phyloP scores from a whole-genome alignment of 2,329 filamentous ascomycete species.

The Ploettnerulaceae sp. region DNA sequence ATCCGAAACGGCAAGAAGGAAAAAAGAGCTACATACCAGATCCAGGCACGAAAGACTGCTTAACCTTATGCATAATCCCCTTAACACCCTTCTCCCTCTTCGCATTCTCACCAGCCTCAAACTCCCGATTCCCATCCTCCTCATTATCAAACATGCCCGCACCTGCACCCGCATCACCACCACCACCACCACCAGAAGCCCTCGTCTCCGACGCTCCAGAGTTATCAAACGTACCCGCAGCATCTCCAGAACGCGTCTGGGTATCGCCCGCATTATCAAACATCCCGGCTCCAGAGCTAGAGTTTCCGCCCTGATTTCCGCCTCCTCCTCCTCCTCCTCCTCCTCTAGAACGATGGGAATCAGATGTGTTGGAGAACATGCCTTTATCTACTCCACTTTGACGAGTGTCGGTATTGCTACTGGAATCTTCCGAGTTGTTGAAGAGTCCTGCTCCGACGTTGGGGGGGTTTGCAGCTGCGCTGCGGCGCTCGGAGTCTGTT shows the following conservation, averaged over 20 bases:
- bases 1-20: no score
- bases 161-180: no score
- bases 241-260: not conserved
- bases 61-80: not conserved
- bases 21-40: not conserved
- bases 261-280: not conserved
- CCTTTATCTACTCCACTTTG: not conserved
- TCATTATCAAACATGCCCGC: constrained; percentile 3
- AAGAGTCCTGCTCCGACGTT: constrained; percentile 1
- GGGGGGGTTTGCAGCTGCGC: not conserved
- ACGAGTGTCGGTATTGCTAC: not conserved
- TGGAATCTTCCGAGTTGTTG: not conserved
- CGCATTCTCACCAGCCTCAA: not conserved
- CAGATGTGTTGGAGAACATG: constrained; percentile 4
- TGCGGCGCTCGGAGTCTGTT: not conserved
- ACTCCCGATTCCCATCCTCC: not conserved
- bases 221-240: constrained; percentile 1
- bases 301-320: not conserved
- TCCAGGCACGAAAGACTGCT: not conserved
- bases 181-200: not conserved
- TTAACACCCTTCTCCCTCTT: constrained; percentile 1
- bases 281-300: not conserved
- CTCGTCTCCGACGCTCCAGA: not conserved
- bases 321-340: not conserved
- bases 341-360: not conserved